These are phyloP conservation scores for Pyrus betulifolia DNA, from an alignment of 306 rosid species.

Conservation along the genomic window DNA sequence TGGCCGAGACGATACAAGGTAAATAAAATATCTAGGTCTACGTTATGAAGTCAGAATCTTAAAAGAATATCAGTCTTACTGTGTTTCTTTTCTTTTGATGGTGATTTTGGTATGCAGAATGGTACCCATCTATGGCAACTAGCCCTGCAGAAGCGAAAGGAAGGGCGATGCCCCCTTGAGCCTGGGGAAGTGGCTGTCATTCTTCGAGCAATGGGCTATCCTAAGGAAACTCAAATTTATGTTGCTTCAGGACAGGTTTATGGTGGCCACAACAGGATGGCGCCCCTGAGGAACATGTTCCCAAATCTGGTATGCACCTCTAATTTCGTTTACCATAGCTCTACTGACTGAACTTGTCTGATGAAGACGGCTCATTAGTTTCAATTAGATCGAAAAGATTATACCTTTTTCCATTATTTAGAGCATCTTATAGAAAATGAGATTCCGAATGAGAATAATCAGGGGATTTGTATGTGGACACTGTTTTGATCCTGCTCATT, in stretches of 20 bases:
- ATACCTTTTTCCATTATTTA: neutral
- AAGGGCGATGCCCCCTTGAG: constrained; percentile 97
- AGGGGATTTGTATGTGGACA: neutral
- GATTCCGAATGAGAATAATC: neutral
- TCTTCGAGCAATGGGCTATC: constrained; percentile 98
- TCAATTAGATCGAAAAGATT: neutral
- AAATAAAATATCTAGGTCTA: constrained; percentile 11
- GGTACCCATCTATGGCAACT: constrained; percentile 99
- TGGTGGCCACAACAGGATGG: constrained; percentile 99
- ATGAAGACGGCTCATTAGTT: neutral
- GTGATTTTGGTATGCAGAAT: constrained; percentile 56
- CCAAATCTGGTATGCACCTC: constrained; percentile 61
- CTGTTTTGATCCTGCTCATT: neutral
- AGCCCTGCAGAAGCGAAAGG: constrained; percentile 98
- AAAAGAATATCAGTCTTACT: constrained; percentile 3
- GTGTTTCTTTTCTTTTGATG: neutral
- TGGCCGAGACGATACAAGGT: constrained; percentile 99
- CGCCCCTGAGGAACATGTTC: constrained; percentile 91
- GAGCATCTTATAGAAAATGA: neutral
- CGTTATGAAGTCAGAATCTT: constrained; percentile 4
- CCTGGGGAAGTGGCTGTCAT: constrained; percentile 98
- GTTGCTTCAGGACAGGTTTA: constrained; percentile 99
- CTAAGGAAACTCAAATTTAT: constrained; percentile 94
- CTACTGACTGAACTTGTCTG: neutral
- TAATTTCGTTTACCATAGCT: neutral